Evolutionary conservation across 352 stramenopile genomes (phyloP), one percentile per base, ranked within the genome.

Genomic region (Albugo candida): DNA sequence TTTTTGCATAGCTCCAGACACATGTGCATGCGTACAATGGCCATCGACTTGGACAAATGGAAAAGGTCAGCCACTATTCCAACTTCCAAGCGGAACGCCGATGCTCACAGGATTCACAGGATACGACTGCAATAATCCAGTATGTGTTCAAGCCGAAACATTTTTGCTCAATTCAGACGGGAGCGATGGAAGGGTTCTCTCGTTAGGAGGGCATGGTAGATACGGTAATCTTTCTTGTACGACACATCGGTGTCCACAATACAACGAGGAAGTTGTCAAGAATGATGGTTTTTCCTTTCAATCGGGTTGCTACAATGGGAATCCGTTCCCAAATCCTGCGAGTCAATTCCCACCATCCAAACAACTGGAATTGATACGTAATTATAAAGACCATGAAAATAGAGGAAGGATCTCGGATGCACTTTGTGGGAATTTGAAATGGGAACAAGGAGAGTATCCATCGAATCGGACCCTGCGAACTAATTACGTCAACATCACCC

Each of bases 121-220:
- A 5, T 98, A 95, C 56, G 93, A 98, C 56, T 98, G 93, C 65
- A 83, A 79, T 47, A 96, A 83, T 27, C 94, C 94, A 11, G 97
- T 98, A 41, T 98, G 94, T 53, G 96, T 87, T 5, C 82, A 84
- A 42, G 87, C 85, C 13, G 64, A 96, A 42, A 52, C 46, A 2
- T 97, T 97, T 48, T 62, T 92, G 5, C 63, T 94, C 45, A 97
- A 97, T 57, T 74, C 89, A 6, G 52, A 69, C 39, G 64, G 49
- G 42, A 66, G 56, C 13, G 35, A 41, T 0, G 20, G 41, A 4
- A 17, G 37, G 0, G 81, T 85, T 27, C 34, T 66, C 24, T 72
- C 74, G 14, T 44, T 89, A 14, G 60, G 74, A 5, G 77, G 77
- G 3, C 71, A 81, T 35, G 69, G 67, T 13, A 70, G 74, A 43